Evolutionary conservation across 2,329 filamentous ascomycete species (phyloP).

Genomic region (Emergomyces pasteurianus): DNA sequence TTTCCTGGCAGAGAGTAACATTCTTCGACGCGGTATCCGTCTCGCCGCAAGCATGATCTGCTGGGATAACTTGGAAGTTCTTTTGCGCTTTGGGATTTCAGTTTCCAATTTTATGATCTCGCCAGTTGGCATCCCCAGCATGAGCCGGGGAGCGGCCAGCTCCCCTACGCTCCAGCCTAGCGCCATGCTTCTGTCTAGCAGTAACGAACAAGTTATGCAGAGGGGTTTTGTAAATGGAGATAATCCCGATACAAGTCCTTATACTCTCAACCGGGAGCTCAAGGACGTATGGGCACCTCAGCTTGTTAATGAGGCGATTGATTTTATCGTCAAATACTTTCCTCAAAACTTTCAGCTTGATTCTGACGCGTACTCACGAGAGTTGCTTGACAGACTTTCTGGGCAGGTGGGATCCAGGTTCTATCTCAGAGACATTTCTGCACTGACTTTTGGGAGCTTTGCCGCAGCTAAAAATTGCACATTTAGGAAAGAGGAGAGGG

Average conservation of each 20-base stretch:
- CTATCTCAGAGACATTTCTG: slow-evolving; percentile 13
- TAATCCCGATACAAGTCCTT: background rate
- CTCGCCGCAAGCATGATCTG: slow-evolving; percentile 15
- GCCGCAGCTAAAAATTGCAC: slow-evolving; percentile 7
- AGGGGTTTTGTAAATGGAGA: background rate
- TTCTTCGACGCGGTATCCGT: slow-evolving; percentile 17
- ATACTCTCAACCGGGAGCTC: slow-evolving; percentile 4
- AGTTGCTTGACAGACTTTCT: slow-evolving; percentile 13
- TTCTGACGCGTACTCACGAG: slow-evolving; percentile 13
- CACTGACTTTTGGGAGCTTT: slow-evolving; percentile 15
- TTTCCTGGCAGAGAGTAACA: slow-evolving; percentile 16
- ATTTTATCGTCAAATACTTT: slow-evolving; percentile 15
- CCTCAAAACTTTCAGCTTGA: slow-evolving; percentile 16
- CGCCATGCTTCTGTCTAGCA: background rate
- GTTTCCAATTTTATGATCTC: slow-evolving; percentile 15
- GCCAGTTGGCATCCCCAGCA: background rate
- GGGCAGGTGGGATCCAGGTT: slow-evolving; percentile 5
- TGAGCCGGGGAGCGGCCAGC: background rate
- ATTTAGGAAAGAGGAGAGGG: slow-evolving; percentile 10
- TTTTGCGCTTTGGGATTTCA: slow-evolving; percentile 19
- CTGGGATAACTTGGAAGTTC: slow-evolving; percentile 20
- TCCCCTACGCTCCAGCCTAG: background rate
- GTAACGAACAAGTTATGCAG: background rate
- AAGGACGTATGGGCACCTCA: slow-evolving; percentile 7
- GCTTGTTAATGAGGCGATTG: slow-evolving; percentile 13